Evolutionary conservation across 1,284 basidiomycete species (phyloP).

Genomic region (Mycosarcoma mackinlayi): DNA sequence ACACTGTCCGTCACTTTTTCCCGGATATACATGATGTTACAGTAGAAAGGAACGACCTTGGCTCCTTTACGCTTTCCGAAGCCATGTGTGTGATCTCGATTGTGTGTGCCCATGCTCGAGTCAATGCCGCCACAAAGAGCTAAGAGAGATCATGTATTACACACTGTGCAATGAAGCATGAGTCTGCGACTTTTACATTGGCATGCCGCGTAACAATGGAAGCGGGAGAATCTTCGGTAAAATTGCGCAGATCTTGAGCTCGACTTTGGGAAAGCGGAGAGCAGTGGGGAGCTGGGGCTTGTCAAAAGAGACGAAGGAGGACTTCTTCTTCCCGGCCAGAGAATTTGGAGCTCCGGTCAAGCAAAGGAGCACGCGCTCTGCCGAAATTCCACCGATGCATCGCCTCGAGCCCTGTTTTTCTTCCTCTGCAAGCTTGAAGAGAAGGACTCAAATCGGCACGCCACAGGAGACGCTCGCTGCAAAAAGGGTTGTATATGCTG

Average conservation of each 20-base stretch:
- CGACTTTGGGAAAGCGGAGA: neutral
- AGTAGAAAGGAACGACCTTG: slow-evolving; percentile 13
- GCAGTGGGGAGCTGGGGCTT: slow-evolving; percentile 1
- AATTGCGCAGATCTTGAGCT: neutral
- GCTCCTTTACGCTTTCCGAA: too few species aligned
- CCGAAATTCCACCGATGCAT: slow-evolving; percentile 34
- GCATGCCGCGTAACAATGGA: neutral
- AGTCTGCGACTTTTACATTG: too few species aligned
- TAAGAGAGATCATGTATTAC: too few species aligned
- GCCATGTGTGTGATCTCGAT: too few species aligned
- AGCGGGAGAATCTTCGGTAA: slow-evolving; percentile 20
- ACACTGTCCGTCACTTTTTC: slow-evolving; percentile 15
- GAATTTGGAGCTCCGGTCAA: slow-evolving; percentile 17
- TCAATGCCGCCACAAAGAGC: too few species aligned
- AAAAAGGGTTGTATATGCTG: too few species aligned
- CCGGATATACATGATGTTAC: slow-evolving; percentile 7
- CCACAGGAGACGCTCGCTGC: too few species aligned
- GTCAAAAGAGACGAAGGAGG: neutral
- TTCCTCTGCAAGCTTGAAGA: neutral
- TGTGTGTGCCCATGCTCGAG: too few species aligned
- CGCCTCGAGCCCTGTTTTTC: slow-evolving; percentile 1
- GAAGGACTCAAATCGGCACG: too few species aligned
- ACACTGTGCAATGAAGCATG: too few species aligned
- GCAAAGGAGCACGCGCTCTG: neutral
- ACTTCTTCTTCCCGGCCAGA: slow-evolving; percentile 1